Base-by-base conservation (phyloP, 441 rosid species). In the Flueggea neowawraea region DNA sequence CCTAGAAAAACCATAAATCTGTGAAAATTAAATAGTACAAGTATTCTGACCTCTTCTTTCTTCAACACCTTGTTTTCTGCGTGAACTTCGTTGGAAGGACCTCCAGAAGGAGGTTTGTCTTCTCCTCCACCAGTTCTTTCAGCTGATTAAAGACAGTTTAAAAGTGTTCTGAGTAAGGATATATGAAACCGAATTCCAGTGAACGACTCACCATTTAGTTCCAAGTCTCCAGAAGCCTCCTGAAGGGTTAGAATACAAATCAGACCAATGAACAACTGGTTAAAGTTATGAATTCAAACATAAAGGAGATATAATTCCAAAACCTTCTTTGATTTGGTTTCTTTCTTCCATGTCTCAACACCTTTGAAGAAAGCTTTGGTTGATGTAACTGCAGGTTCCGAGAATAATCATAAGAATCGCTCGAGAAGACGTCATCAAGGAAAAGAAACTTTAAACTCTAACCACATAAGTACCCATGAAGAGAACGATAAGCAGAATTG, bases 261-360 rank as follows among this genome's bases (percentile, higher is more conserved):
- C 16, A 58, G 50, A 47, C 4, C 1, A 47, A 22, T 8, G 7
- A 36, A 8, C 41, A 36, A 8, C 41, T 1, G 9, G 41, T 8
- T 8, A 36, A 36, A 36, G 9, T 36, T 36, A 36, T 36, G 41
- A 36, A 36, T 36, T 36, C 41, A 36, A 36, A 36, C 41, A 36
- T 36, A 8, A 36, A 36, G 1, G 41, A 36, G 4, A 36, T 36
- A 36, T 36, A 22, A 32, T 13, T 14, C 4, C 4, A 43, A 33
- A 57, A 78, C 88, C 85, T 69, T 67, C 65, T 78, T 76, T 6
- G 61, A 28, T 15, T 69, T 74, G 59, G 87, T 79, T 74, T 86
- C 89, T 43, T 72, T 82, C 69, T 84, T 80, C 89, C 92, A 84
- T 7, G 86, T 82, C 50, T 74, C 81, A 54, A 78, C 69, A 8